Base-by-base conservation (phyloP, 2,329 filamentous ascomycete genomes). In the Fusarium musae region DNA sequence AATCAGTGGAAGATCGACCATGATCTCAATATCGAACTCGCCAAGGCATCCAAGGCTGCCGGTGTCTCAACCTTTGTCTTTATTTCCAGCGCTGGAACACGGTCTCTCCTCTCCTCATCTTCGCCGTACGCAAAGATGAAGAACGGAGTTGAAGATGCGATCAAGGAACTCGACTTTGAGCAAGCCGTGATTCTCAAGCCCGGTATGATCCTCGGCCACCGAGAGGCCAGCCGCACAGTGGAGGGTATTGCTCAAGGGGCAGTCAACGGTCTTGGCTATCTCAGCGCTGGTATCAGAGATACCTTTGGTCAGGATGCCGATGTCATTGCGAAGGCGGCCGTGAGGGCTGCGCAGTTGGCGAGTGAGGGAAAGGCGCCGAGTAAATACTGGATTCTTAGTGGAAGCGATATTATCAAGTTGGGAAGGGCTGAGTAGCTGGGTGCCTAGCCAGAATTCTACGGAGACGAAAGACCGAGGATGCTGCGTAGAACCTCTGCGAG, bases 1-100 rank as follows among this genome's bases (percentile, higher is more conserved):
- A 90, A 91, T 70, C 96, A 98, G 83, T 93, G 94, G 84, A 93
- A 93, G 79, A 93, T 98, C 73, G 96, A 98, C 84, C 90, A 95
- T 79, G 94, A 96, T 79, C 86, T 97, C 49, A 97, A 97, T 82
- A 82, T 97, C 54, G 91, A 92, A 73, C 86, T 97, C 30, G 95
- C 93, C 7, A 87, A 88, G 69, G 91, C 92, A 0, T 94, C 95
- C 47, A 93, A 92, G 79, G 88, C 87, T 8, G 89, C 91, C 2
- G 94, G 94, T 40, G 88, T 90, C 16, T 90, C 90, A 74, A 92
- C 92, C 4, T 97, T 93, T 78, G 91, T 98, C 28, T 91, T 97
- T 72, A 87, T 97, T 63, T 95, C 92, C 2, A 86, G 87, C 28
- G 84, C 77, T 2, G 87, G 87, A 63, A 87, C 84, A 2, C 82